Evolutionary conservation across 2,329 filamentous ascomycete genomes (phyloP), one percentile per base, ranked within the genome.

Genomic region (Geosmithia morbida): DNA sequence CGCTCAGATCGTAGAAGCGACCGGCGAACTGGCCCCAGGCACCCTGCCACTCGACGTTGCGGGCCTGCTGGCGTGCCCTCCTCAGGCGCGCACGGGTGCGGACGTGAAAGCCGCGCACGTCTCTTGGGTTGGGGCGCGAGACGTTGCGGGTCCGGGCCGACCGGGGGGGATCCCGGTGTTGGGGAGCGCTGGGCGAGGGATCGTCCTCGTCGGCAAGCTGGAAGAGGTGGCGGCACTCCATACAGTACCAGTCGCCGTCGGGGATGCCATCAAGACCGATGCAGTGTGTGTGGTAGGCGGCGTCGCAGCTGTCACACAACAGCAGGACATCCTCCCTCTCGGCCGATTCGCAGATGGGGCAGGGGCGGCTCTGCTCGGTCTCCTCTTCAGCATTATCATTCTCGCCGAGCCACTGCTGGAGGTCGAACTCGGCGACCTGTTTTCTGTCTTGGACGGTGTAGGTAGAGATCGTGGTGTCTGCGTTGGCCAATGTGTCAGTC

Each of bases 251-350:
- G 53, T 81, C 71, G 26, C 85, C 85, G 29, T 74, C 67, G 19
- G 89, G 88, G 48, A 94, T 78, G 47, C 72, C 68, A 50, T 89
- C 82, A 45, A 95, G 74, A 33, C 86, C 89, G 51, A 94, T 79
- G 63, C 92, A 98, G 63, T 94, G 86, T 44, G 88, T 88, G 63
- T 98, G 92, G 57, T 90, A 95, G 42, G 85, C 78, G 33, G 83
- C 81, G 69, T 94, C 84, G 68, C 92, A 98, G 58, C 81, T 83
- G 62, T 96, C 88, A 66, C 92, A 98, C 51, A 94, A 78, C 54
- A 97, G 80, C 46, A 95, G 75, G 17, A 88, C 74, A 53, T 94
- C 85, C 62, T 92, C 85, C 55, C 90, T 79, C 54, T 92, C 87
- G 54, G 81, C 73, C 46, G 79, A 77, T 52, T 84, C 83, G 69